These are phyloP conservation scores for Macrotyloma uniflorum DNA, from an alignment of 306 rosid genomes.

Conservation along the genomic window DNA sequence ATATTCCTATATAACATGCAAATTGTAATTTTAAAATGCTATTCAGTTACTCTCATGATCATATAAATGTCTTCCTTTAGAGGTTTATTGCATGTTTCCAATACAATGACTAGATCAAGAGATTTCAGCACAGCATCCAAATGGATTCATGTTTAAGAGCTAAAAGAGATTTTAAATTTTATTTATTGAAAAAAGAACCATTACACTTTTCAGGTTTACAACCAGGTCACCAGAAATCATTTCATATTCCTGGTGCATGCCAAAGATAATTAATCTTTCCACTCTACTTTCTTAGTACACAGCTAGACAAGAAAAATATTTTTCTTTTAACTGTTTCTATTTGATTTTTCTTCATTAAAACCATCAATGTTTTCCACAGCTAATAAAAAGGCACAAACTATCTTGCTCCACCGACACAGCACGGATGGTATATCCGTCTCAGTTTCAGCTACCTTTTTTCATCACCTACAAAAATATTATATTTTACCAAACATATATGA, in stretches of 20 bases:
- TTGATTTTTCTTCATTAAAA: background rate
- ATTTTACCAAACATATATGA: background rate
- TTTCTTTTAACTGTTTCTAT: background rate
- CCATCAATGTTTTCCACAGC: background rate
- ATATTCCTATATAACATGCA: background rate
- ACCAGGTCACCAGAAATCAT: background rate
- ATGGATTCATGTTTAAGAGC: background rate
- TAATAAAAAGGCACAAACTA: background rate
- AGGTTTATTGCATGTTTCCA: background rate
- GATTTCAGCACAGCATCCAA: constrained; percentile 1
- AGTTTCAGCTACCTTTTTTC: background rate
- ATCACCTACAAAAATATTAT: background rate
- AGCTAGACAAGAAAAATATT: background rate
- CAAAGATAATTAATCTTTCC: no score
- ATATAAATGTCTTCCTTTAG: background rate
- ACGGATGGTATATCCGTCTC: background rate
- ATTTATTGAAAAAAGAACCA: background rate
- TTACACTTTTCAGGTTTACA: background rate
- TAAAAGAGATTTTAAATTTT: background rate
- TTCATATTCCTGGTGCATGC: no score
- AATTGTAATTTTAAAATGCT: background rate
- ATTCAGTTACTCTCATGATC: constrained; percentile 9
- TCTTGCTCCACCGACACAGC: background rate
- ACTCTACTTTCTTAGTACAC: background rate
- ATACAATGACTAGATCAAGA: background rate